Evolutionary conservation across 352 stramenopile species (phyloP).

Genomic region (Pythium pyrilobum): DNA sequence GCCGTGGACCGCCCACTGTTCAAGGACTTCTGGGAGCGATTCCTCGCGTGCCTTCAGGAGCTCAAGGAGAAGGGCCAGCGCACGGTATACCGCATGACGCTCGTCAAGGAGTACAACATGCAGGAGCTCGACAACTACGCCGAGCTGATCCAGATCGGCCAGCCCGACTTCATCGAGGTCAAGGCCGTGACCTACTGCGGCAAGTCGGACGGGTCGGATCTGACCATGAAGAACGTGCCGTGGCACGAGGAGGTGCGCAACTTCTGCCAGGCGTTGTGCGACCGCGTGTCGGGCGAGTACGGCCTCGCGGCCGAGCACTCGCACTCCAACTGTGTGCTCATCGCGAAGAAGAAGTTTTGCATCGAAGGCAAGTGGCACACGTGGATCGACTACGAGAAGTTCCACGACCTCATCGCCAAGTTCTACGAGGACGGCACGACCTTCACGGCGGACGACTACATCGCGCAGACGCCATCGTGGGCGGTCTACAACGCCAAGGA

Average conservation of each 20-base stretch:
- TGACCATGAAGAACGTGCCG: constrained; percentile 98
- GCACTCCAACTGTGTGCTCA: constrained; percentile 95
- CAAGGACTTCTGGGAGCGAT: constrained; percentile 97
- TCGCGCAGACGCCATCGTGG: constrained; percentile 92
- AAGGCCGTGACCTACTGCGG: constrained; percentile 99
- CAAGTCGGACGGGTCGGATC: constrained; percentile 95
- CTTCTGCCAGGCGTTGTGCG: constrained; percentile 83
- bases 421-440: constrained; percentile 77
- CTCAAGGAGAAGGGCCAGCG: constrained; percentile 95
- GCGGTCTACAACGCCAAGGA: constrained; percentile 94
- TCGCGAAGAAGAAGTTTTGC: constrained; percentile 90
- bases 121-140: constrained; percentile 94
- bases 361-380: constrained; percentile 94
- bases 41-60: constrained; percentile 87
- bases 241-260: constrained; percentile 97
- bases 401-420: constrained; percentile 84
- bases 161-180: constrained; percentile 93
- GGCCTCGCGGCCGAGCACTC: constrained; percentile 94
- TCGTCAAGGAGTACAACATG: constrained; percentile 99
- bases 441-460: constrained; percentile 95
- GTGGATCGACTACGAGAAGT: constrained; percentile 99
- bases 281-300: constrained; percentile 85
- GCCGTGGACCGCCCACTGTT: constrained; percentile 96
- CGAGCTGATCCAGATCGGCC: constrained; percentile 88
- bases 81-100: constrained; percentile 96